A percentile compares a stretch with the other conserved stretches of the same genome.
These are phyloP conservation scores for Asterella californica DNA, from an alignment of 225 moss, liverwort and hornwort genomes.

Conservation along the genomic window DNA sequence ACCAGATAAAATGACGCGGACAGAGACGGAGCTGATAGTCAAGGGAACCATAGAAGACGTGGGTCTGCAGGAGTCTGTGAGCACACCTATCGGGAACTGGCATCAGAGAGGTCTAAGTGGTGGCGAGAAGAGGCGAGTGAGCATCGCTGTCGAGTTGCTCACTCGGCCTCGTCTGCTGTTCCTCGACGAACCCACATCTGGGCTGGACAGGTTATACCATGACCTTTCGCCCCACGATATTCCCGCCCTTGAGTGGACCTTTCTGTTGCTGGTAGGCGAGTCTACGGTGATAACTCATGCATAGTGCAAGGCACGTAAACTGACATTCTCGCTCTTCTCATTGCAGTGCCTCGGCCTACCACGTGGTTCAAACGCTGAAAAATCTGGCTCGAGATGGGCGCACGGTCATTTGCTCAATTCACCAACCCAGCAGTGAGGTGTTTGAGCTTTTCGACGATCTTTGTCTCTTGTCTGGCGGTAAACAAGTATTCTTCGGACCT, in stretches of 20 bases:
- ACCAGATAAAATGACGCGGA: conserved; percentile 40
- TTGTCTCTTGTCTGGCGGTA: conserved; percentile 36
- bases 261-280: neutral
- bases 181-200: conserved; percentile 89
- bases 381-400: conserved; percentile 41
- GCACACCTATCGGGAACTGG: conserved; percentile 87
- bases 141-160: conserved; percentile 84
- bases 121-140: conserved; percentile 85
- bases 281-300: neutral
- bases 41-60: conserved; percentile 76
- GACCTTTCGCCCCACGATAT: neutral
- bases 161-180: conserved; percentile 87
- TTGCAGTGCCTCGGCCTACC: conserved; percentile 45
- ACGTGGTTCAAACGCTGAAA: conserved; percentile 34
- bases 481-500: conserved; percentile 33
- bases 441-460: conserved; percentile 49
- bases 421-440: conserved; percentile 48
- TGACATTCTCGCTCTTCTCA: neutral
- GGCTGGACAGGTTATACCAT: conserved; percentile 53
- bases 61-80: conserved; percentile 62
- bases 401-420: conserved; percentile 39
- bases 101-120: conserved; percentile 80
- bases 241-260: neutral
- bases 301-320: neutral
- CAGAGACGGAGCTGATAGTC: conserved; percentile 60